phyloP scores from a whole-genome alignment of 2,329 filamentous ascomycete genomes.

The Lasiodiplodia citricola region DNA sequence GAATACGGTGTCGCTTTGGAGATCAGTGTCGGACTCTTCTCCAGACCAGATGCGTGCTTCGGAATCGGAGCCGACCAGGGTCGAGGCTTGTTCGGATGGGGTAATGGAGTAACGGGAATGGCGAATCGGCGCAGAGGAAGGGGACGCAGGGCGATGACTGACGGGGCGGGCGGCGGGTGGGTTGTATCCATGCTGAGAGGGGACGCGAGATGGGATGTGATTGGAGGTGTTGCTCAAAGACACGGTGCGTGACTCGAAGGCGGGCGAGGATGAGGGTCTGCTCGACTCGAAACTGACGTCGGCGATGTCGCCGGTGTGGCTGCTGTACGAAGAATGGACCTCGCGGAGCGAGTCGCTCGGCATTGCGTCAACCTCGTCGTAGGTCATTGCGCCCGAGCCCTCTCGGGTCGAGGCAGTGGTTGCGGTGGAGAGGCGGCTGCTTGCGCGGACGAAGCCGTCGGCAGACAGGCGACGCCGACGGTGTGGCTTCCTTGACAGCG shows the following conservation, averaged over 20 bases:
- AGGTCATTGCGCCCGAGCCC: conserved; percentile 38
- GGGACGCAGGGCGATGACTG: conserved; percentile 20
- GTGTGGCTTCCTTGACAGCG: conserved; percentile 12
- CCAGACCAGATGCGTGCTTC: conserved; percentile 69
- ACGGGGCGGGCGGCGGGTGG: conserved; percentile 7
- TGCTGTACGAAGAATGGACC: conserved; percentile 36
- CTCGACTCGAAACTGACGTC: conserved; percentile 27
- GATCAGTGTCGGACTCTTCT: conserved; percentile 79
- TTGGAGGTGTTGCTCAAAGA: conserved; percentile 24
- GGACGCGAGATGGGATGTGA: conserved; percentile 15
- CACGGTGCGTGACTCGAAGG: conserved; percentile 24
- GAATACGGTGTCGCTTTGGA: conserved; percentile 76
- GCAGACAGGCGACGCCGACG: conserved; percentile 26
- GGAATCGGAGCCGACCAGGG: conserved; percentile 71
- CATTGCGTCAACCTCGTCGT: conserved; percentile 40
- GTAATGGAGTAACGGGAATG: conserved; percentile 56
- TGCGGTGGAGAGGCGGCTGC: conserved; percentile 43
- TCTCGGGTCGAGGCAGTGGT: conserved; percentile 11
- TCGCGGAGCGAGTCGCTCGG: conserved; percentile 37
- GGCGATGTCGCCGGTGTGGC: conserved; percentile 24
- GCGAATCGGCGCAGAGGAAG: conserved; percentile 34
- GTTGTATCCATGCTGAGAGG: conserved; percentile 19
- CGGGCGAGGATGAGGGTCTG: conserved; percentile 20
- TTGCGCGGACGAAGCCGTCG: conserved; percentile 37
- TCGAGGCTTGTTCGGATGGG: conserved; percentile 66